A percentile compares a stretch with the other conserved stretches of the same genome.
Conservation (phyloP, 2,329 filamentous ascomycete genomes). For the Alternaria longipes region DNA sequence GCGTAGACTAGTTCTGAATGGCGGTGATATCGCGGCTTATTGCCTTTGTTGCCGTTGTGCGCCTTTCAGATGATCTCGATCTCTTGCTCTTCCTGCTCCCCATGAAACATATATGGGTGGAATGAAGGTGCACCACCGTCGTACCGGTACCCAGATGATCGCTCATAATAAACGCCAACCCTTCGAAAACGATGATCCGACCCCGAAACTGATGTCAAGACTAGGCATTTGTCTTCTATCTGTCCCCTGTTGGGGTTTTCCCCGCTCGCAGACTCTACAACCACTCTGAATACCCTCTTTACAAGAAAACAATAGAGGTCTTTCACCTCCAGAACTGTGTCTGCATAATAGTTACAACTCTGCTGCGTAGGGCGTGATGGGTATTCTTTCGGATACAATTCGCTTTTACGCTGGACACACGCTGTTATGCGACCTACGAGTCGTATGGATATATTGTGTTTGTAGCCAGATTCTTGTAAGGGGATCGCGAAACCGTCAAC, state of each 20-base stretch:
- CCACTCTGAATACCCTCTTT: no score
- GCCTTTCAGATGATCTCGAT: background rate
- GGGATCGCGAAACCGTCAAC: background rate
- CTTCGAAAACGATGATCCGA: background rate
- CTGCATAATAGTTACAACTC: no score
- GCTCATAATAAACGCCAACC: background rate
- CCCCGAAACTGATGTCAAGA: background rate
- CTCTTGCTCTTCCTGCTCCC: background rate
- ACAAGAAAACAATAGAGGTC: no score
- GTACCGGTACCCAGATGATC: background rate
- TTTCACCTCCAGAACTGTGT: no score
- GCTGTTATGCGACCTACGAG: background rate
- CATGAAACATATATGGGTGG: background rate
- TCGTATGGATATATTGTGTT: background rate
- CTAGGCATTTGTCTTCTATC: background rate
- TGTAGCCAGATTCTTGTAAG: background rate
- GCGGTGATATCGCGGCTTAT: background rate
- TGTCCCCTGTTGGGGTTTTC: no score
- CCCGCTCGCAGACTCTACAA: no score
- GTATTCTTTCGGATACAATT: no score
- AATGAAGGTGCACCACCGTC: no score
- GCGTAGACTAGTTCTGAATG: slow-evolving; percentile 1
- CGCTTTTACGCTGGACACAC: background rate
- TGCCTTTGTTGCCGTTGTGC: background rate
- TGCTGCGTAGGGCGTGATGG: no score